These are phyloP conservation scores for Nannochloris sp. DNA, from an alignment of 139 green algal species.

Conservation along the genomic window DNA sequence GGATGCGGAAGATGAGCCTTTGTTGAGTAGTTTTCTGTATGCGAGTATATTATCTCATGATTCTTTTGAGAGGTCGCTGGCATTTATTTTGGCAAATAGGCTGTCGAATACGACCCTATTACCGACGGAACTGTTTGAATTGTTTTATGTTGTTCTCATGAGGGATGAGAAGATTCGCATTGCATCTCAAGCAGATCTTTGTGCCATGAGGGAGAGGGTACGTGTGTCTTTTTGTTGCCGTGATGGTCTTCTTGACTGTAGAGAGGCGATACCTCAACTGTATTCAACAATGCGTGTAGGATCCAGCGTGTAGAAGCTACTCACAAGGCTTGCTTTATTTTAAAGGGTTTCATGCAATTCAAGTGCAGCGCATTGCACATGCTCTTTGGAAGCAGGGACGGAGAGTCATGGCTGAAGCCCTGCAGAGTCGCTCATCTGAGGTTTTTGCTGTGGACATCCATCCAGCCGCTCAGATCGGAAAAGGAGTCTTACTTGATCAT, in stretches of 20 bases:
- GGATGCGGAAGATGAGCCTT: slow-evolving; percentile 40
- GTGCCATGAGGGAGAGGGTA: slow-evolving; percentile 39
- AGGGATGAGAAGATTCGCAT: slow-evolving; percentile 14
- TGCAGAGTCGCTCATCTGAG: slow-evolving; percentile 66
- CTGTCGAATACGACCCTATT: slow-evolving; percentile 45
- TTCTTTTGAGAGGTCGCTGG: slow-evolving; percentile 42
- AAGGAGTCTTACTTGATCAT: slow-evolving; percentile 92
- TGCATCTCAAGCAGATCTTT: slow-evolving; percentile 34
- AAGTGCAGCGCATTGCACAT: slow-evolving; percentile 88
- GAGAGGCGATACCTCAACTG: neutral
- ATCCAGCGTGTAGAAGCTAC: slow-evolving; percentile 61
- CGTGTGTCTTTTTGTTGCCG: neutral
- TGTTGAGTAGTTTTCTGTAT: slow-evolving; percentile 56
- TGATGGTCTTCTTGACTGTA: neutral
- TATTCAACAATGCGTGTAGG: slow-evolving; percentile 18
- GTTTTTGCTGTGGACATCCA: slow-evolving; percentile 93
- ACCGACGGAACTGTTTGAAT: slow-evolving; percentile 41
- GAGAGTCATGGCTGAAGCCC: slow-evolving; percentile 64
- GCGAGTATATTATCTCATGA: slow-evolving; percentile 47
- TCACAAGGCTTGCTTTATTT: slow-evolving; percentile 79
- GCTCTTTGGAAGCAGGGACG: slow-evolving; percentile 70
- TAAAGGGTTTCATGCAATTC: slow-evolving; percentile 91
- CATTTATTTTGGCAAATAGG: slow-evolving; percentile 53
- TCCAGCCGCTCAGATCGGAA: slow-evolving; percentile 83
- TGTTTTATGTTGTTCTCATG: slow-evolving; percentile 29